Conservation (phyloP, 1,139 yeast genomes). For the Suhomyces bokatorum region DNA sequence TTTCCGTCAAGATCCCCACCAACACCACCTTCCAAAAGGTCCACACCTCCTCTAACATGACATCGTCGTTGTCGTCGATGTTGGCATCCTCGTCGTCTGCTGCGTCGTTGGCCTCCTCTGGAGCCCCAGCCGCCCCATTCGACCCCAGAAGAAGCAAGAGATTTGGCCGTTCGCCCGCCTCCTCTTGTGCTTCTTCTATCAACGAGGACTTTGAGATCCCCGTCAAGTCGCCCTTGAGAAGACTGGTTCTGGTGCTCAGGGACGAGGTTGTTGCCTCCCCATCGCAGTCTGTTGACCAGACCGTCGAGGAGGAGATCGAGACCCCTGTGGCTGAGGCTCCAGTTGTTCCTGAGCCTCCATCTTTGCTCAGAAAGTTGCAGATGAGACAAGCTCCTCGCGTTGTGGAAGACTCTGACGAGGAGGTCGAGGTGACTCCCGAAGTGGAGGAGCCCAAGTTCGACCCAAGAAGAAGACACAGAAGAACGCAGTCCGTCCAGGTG, state of each 20-base stretch:
- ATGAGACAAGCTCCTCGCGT: constrained; percentile 11
- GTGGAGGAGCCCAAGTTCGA: constrained; percentile 4
- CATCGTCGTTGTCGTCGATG: constrained; percentile 17
- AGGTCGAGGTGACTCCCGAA: constrained; percentile 13
- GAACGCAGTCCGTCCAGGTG: constrained; percentile 14
- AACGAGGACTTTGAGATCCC: constrained; percentile 16
- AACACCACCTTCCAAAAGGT: constrained; percentile 17
- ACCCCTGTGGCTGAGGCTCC: constrained; percentile 3
- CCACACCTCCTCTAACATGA: constrained; percentile 16
- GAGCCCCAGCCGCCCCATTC: constrained; percentile 20
- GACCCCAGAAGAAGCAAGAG: constrained; percentile 26
- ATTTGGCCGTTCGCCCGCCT: constrained; percentile 16
- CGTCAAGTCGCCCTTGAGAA: constrained; percentile 18
- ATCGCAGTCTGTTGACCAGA: constrained; percentile 10
- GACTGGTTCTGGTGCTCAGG: constrained; percentile 8
- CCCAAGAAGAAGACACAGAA: constrained; percentile 17
- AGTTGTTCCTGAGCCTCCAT: constrained; percentile 11
- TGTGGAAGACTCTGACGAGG: constrained; percentile 9
- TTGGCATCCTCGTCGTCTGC: constrained; percentile 13
- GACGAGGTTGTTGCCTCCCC: constrained; percentile 9
- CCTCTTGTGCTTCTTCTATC: constrained; percentile 17
- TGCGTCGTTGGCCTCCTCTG: constrained; percentile 12
- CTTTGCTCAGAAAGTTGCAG: constrained; percentile 15
- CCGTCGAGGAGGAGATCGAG: constrained; percentile 7
- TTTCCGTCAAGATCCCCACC: constrained; percentile 29